These are phyloP conservation scores for Rhodotorula diobovata DNA, from an alignment of 768 basidiomycete species.

Conservation along the genomic window DNA sequence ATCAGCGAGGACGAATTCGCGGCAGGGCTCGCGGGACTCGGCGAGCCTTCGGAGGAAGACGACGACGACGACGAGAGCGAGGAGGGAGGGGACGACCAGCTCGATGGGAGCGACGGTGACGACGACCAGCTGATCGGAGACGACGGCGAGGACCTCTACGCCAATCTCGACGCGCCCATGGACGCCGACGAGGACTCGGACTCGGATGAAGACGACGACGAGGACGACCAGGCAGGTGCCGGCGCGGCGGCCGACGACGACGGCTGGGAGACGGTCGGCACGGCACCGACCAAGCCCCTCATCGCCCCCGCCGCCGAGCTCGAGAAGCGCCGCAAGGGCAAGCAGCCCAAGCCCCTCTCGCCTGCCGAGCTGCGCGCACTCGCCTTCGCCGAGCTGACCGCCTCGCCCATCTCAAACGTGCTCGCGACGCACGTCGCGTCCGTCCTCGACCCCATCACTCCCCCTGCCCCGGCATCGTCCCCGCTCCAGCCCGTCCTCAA, in stretches of 20 bases:
- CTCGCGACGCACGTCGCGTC: conserved; percentile 27
- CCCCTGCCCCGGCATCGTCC: conserved; percentile 23
- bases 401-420: conserved; percentile 36
- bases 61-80: conserved; percentile 33
- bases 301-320: conserved; percentile 15
- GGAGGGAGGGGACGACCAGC: conserved; percentile 29
- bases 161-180: conserved; percentile 5
- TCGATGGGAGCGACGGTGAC: conserved; percentile 15
- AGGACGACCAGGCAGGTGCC: conserved; percentile 6
- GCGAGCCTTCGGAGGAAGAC: conserved; percentile 17
- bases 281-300: not conserved
- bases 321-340: conserved; percentile 25
- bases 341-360: conserved; percentile 25
- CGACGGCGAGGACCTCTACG: conserved; percentile 36
- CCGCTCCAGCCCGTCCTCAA: conserved; percentile 36
- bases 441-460: conserved; percentile 25
- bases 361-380: conserved; percentile 36
- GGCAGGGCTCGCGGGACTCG: conserved; percentile 16
- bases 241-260: conserved; percentile 1
- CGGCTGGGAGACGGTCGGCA: conserved; percentile 15
- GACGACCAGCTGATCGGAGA: conserved; percentile 38
- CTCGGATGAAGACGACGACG: conserved; percentile 7
- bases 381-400: conserved; percentile 39
- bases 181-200: conserved; percentile 32
- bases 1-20: conserved; percentile 25